Evolutionary conservation across 2,329 filamentous ascomycete genomes (phyloP).

Genomic region (Diplodia seriata): DNA sequence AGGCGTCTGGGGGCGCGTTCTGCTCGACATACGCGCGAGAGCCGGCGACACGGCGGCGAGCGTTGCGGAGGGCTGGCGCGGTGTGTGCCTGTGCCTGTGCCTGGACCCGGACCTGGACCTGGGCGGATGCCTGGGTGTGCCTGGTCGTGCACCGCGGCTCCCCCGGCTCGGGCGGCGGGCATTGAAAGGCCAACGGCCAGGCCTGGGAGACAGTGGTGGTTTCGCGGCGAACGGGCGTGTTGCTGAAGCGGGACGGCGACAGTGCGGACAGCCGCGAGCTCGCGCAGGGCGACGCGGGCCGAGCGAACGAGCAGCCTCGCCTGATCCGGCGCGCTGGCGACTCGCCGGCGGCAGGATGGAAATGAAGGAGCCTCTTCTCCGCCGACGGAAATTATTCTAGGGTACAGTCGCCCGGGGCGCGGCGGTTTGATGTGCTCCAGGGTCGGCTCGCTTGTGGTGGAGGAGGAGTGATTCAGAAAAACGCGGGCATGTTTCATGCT

Average conservation of each 20-base stretch:
- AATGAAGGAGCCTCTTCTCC: constrained; percentile 34
- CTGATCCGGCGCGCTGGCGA: constrained; percentile 30
- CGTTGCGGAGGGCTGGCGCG: constrained; percentile 15
- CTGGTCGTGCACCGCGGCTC: constrained; percentile 5
- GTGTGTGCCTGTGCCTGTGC: background rate
- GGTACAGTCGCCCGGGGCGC: constrained; percentile 28
- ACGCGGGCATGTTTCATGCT: constrained; percentile 30
- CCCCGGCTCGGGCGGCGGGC: constrained; percentile 11
- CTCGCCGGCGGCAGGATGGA: constrained; percentile 31
- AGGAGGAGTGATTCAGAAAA: constrained; percentile 30
- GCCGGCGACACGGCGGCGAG: constrained; percentile 3
- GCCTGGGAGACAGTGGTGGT: constrained; percentile 44
- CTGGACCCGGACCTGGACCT: background rate
- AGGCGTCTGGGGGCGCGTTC: constrained; percentile 18
- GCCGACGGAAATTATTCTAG: constrained; percentile 33
- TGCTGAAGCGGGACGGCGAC: constrained; percentile 31
- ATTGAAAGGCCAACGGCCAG: constrained; percentile 34
- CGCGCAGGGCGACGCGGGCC: constrained; percentile 26
- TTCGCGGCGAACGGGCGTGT: constrained; percentile 40
- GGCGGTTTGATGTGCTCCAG: constrained; percentile 33
- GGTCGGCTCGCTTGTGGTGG: constrained; percentile 31
- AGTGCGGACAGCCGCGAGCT: constrained; percentile 21
- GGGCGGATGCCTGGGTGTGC: background rate
- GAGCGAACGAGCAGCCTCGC: constrained; percentile 26
- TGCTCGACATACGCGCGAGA: constrained; percentile 23